phyloP scores from a whole-genome alignment of 352 stramenopile species.

The Blastocystis sp. region DNA sequence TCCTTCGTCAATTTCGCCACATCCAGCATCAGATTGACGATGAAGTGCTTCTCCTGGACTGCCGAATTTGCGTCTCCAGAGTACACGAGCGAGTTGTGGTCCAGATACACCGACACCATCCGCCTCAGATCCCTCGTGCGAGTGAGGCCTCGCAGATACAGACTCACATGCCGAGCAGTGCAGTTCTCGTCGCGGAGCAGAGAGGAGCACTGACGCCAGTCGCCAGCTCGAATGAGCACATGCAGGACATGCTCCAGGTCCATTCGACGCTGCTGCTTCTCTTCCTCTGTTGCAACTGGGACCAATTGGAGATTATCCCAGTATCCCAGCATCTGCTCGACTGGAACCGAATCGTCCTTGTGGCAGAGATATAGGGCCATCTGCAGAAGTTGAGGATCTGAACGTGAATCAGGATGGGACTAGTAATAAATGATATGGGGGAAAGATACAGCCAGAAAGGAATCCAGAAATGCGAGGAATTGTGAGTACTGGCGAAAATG shows the following conservation, averaged over 20 bases:
- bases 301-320: neutral
- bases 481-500: conserved; percentile 1
- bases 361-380: neutral
- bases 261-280: neutral
- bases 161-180: neutral
- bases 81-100: neutral
- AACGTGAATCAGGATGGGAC: neutral
- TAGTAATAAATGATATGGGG: neutral
- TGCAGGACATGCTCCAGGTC: neutral
- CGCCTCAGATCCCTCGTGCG: neutral
- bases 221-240: neutral
- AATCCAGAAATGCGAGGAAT: neutral
- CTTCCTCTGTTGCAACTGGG: neutral
- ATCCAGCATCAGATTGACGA: neutral
- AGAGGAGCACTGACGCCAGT: neutral
- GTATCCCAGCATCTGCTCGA: neutral
- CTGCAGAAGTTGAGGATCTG: neutral
- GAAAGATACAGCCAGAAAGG: neutral
- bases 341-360: neutral
- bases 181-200: neutral
- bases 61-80: neutral
- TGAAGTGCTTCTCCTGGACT: neutral
- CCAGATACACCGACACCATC: neutral
- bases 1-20: neutral
- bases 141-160: neutral